Base-by-base conservation (phyloP, 2,329 filamentous ascomycete species). In the Stagonosporopsis vannaccii region DNA sequence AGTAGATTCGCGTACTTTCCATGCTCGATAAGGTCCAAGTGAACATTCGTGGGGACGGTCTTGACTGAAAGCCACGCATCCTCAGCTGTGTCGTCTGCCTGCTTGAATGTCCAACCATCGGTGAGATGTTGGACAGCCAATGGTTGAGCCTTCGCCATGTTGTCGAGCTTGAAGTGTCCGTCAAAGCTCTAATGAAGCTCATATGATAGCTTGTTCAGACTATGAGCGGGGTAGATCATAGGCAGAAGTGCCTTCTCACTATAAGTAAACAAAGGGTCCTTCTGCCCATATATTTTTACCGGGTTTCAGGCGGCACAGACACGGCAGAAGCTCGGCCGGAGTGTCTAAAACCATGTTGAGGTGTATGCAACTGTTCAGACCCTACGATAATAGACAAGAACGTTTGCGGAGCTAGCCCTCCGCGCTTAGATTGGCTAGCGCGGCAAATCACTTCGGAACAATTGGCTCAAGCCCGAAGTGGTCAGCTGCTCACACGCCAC, bases 11-110 rank as follows among this genome's bases (percentile, higher is more conserved):
- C 75, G 57, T 71, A 81, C 80, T 77, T 78, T 50, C 75, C 73
- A 66, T 81, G 72, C 52, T 77, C 76, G 32, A 82, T 76, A 51
- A 81, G 67, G 56, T 82, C 80, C 43, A 81, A 65, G 59, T 82
- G 80, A 22, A 81, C 75, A 63, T 80, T 81, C 1, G 80, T 81
- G 6, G 80, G 80, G 6, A 82, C 78, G 40, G 63, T 71, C 40
- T 75, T 73, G 32, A 80, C 79, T 2, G 78, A 69, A 40, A 81
- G 66, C 80, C 79, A 82, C n/a, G 66, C 68, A 61, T 72, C 56
- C 30, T 79, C 67, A 19, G 71, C 66, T 3, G 65, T 59, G 54
- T 79, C 73, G 52, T 79, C 74, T 15, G 75, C 72, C 60, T 81
- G 76, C 68, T 78, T 81, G 73, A 82, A 80, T 11, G 67, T 59